Evolutionary conservation across 208 protist genomes (phyloP), one percentile per base, ranked within the genome.

Genomic region (Histomonas meleagridis): DNA sequence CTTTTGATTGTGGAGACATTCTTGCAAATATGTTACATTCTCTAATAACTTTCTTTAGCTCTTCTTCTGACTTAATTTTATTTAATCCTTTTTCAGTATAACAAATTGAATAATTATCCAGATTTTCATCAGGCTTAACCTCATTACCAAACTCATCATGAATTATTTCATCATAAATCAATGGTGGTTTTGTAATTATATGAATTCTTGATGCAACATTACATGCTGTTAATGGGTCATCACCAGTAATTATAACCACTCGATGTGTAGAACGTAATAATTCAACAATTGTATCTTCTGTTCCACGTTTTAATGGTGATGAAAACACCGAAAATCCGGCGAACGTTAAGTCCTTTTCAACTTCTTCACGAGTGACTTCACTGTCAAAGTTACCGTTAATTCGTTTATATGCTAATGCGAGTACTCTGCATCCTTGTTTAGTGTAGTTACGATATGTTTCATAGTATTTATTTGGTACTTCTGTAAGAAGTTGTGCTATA

Each of bases 201-300:
- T 49, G 38, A 2, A 91, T 14, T 14, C 53, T 4, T 21, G 12
- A 35, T 18, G 92, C 90, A 57, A 92, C 92, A 49, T 90, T 28
- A 35, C 92, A 92, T 7, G 92, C 92, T 38, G 92, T 92, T n/a
- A 92, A 43, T 46, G 78, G 69, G 38, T 92, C 90, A 90, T 94
- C 93, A 55, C 93, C 93, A 14, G 92, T 93, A 16, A 93, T 62
- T 43, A 93, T 93, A 76, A 78, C 32, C 38, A 91, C 65, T n/a
- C n/a, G 10, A 72, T 93, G 79, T 43, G 79, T 65, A 0, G 49
- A 62, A 16, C 40, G 40, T 0, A 65, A 14, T 9, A 91, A 26
- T 62, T 62, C 9, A 46, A 62, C 79, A 62, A 91, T 62, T 16
- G 51, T 65, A 46, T 91, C 79, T 91, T 91, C 53, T 32, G 79